Percentiles rank a stretch among this genome's conserved stretches.
These are phyloP conservation scores for Chernovozyma sophiae-reginae DNA, from an alignment of 1,139 yeast genomes.

Conservation along the genomic window DNA sequence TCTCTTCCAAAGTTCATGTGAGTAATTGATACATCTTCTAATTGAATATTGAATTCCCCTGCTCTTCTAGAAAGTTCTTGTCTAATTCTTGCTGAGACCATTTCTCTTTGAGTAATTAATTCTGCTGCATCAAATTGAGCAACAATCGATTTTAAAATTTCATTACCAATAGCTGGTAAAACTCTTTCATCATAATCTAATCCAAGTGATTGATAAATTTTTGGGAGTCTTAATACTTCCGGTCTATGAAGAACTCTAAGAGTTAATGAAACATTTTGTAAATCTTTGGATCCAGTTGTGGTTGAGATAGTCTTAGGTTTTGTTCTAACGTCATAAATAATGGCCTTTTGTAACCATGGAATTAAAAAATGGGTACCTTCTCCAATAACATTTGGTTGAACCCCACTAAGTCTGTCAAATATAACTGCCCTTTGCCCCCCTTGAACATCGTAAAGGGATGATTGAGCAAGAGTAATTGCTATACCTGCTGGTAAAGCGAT, in stretches of 20 bases:
- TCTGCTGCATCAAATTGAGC: conserved; percentile 99
- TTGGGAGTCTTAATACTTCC: conserved; percentile 75
- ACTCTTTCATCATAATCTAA: conserved; percentile 96
- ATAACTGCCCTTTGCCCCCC: conserved; percentile 97
- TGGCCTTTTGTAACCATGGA: conserved; percentile 95
- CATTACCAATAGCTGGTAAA: conserved; percentile 95
- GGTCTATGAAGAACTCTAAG: conserved; percentile 94
- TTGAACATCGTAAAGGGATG: conserved; percentile 84
- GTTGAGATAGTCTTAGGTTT: conserved; percentile 89
- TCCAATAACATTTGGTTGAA: conserved; percentile 78
- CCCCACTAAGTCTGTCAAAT: conserved; percentile 89
- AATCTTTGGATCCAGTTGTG: conserved; percentile 94
- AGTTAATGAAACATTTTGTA: conserved; percentile 93
- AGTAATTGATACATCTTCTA: conserved; percentile 97
- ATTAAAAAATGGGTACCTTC: conserved; percentile 95
- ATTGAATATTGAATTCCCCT: conserved; percentile 78
- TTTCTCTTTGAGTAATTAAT: conserved; percentile 93
- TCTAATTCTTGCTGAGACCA: conserved; percentile 85
- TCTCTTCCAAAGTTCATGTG: conserved; percentile 97
- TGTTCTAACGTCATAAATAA: conserved; percentile 87
- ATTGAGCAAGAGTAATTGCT: conserved; percentile 61
- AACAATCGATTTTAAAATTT: conserved; percentile 88
- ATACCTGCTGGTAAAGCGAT: conserved; percentile 71
- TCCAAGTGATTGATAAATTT: conserved; percentile 86
- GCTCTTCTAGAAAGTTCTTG: conserved; percentile 85